Evolutionary conservation across 768 basidiomycete species (phyloP).

Genomic region (Lyophyllum atratum): DNA sequence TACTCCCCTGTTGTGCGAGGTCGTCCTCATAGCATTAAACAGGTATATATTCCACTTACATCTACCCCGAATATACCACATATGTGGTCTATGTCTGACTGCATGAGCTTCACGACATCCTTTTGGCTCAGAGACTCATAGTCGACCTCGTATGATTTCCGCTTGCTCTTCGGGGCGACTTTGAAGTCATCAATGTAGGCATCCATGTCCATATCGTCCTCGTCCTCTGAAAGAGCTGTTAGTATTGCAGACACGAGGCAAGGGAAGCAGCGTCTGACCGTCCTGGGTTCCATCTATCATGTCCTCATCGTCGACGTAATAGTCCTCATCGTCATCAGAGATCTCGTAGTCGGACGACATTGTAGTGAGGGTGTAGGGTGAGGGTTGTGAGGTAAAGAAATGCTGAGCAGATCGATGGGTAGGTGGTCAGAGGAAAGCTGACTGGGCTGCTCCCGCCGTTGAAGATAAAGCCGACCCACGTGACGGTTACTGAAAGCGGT

Average conservation of each 20-base stretch:
- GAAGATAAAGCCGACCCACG: constrained; percentile 9
- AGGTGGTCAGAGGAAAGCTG: constrained; percentile 10
- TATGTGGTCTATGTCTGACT: constrained; percentile 81
- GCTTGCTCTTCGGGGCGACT: constrained; percentile 52
- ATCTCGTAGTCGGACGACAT: constrained; percentile 69
- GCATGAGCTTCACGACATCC: constrained; percentile 79
- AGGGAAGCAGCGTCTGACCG: constrained; percentile 39
- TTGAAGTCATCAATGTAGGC: constrained; percentile 65
- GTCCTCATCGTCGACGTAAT: constrained; percentile 66
- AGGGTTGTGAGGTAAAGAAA: constrained; percentile 1
- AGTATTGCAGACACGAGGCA: constrained; percentile 4
- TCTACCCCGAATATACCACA: constrained; percentile 87
- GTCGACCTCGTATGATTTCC: constrained; percentile 84
- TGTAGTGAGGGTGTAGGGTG: neutral
- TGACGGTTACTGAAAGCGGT: constrained; percentile 3
- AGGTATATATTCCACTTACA: constrained; percentile 51
- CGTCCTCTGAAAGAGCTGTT: constrained; percentile 1
- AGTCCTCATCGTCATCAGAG: constrained; percentile 67
- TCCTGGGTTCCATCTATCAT: constrained; percentile 70
- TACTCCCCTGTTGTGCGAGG: constrained; percentile 49
- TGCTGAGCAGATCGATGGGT: constrained; percentile 26
- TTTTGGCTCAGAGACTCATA: constrained; percentile 72
- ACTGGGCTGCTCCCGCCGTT: neutral
- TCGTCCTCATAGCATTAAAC: constrained; percentile 5
- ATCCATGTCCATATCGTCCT: constrained; percentile 71